A percentile compares a stretch with the other conserved stretches of the same genome.
Evolutionary conservation across 768 basidiomycete species (phyloP).

Genomic region (Coprinopsis cinerea): DNA sequence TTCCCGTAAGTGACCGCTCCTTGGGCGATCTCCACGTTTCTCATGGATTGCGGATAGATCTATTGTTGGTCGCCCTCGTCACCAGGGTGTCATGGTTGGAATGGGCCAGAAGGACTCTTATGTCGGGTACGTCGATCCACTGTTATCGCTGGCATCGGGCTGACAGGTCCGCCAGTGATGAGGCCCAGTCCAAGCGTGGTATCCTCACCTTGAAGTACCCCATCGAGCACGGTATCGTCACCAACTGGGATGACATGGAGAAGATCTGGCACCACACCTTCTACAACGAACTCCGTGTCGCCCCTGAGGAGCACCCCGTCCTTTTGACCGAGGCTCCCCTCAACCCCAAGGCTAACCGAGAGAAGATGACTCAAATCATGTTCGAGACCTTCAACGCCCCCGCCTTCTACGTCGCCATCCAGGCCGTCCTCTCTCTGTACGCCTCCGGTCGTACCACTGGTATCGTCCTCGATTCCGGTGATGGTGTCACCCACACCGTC

Average conservation of each 20-base stretch:
- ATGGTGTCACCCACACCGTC: slow-evolving; percentile 94
- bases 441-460: slow-evolving; percentile 93
- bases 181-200: slow-evolving; percentile 91
- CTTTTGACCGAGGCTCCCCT: slow-evolving; percentile 88
- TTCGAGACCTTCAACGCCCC: slow-evolving; percentile 94
- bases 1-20: slow-evolving; percentile 71
- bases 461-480: slow-evolving; percentile 94
- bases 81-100: slow-evolving; percentile 94
- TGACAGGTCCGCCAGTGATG: slow-evolving; percentile 70
- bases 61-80: slow-evolving; percentile 91
- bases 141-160: background rate
- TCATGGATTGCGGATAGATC: slow-evolving; percentile 42
- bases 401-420: slow-evolving; percentile 88
- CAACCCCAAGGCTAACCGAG: slow-evolving; percentile 89
- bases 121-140: slow-evolving; percentile 62
- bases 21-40: background rate
- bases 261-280: slow-evolving; percentile 99
- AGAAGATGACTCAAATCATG: slow-evolving; percentile 97
- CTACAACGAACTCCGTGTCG: slow-evolving; percentile 92
- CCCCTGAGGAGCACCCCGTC: slow-evolving; percentile 89
- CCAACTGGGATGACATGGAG: slow-evolving; percentile 99
- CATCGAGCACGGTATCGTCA: slow-evolving; percentile 92
- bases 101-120: slow-evolving; percentile 98
- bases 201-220: slow-evolving; percentile 89
- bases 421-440: slow-evolving; percentile 87